phyloP scores from a whole-genome alignment of 148 eudicot species.

The Rhododendron griersonianum region DNA sequence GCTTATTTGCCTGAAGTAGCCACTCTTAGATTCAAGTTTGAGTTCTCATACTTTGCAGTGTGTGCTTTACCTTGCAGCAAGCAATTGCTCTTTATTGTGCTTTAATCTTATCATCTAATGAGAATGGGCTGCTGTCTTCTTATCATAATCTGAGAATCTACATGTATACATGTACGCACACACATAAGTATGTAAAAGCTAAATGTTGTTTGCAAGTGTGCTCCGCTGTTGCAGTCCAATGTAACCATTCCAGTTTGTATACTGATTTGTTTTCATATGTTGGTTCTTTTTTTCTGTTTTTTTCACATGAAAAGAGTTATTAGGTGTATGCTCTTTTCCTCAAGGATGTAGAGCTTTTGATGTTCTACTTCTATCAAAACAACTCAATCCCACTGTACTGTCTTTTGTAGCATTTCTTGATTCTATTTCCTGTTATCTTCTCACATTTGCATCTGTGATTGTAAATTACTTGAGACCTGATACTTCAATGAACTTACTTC shows the following conservation, averaged over 20 bases:
- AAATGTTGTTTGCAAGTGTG: not conserved
- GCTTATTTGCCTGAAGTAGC: not conserved
- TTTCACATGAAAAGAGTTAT: not conserved
- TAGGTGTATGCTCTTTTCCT: not conserved
- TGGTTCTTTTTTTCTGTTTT: not conserved
- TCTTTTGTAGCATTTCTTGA: not conserved
- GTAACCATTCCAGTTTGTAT: not conserved
- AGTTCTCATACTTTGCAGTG: not conserved
- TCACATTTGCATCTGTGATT: not conserved
- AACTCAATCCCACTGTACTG: not conserved
- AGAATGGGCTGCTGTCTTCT: not conserved
- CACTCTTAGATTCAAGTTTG: not conserved
- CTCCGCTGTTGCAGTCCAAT: not conserved
- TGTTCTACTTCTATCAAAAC: not conserved
- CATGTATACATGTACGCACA: not conserved
- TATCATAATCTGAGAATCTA: not conserved
- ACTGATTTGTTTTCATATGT: not conserved
- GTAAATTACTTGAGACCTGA: not conserved
- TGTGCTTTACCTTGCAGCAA: not conserved
- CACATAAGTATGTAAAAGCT: not conserved
- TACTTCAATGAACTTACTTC: not conserved
- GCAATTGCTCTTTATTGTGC: not conserved
- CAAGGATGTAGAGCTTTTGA: not conserved
- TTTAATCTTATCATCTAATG: not conserved
- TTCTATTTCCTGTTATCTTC: not conserved